Conservation (phyloP, 371 early-diverging fungal species). For the Saksenaea oblongispora region DNA sequence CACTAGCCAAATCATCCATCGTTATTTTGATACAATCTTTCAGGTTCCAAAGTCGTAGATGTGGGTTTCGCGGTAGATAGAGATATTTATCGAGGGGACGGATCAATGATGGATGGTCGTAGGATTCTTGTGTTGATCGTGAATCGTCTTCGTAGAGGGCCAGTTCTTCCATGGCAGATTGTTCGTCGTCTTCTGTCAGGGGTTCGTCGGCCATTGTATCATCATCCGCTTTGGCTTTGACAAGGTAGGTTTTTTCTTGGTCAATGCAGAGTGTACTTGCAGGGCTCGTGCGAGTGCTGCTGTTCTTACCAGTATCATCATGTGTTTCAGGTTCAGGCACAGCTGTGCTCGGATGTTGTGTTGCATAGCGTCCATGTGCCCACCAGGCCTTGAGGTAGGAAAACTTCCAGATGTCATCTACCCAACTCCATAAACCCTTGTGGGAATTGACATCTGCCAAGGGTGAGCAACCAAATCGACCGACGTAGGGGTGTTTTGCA, state of each 20-base stretch:
- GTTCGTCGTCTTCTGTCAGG: background rate
- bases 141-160: constrained; percentile 27
- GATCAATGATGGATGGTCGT: constrained; percentile 31
- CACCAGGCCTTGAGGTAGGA: constrained; percentile 37
- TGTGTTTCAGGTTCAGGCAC: background rate
- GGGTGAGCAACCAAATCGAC: constrained; percentile 40
- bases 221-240: background rate
- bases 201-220: background rate
- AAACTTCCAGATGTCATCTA: constrained; percentile 44
- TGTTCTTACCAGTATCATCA: background rate
- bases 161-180: constrained; percentile 10
- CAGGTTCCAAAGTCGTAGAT: constrained; percentile 19
- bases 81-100: constrained; percentile 13
- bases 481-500: constrained; percentile 34
- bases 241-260: background rate
- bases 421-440: constrained; percentile 4
- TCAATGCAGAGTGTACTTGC: background rate
- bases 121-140: constrained; percentile 19
- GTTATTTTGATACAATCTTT: constrained; percentile 23
- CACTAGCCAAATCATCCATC: background rate
- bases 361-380: constrained; percentile 35
- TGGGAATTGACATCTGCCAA: constrained; percentile 7
- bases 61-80: constrained; percentile 14
- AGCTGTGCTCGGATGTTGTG: constrained; percentile 5
- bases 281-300: background rate